These are phyloP conservation scores for Candida neerlandica DNA, from an alignment of 1,139 yeast genomes.

Conservation along the genomic window DNA sequence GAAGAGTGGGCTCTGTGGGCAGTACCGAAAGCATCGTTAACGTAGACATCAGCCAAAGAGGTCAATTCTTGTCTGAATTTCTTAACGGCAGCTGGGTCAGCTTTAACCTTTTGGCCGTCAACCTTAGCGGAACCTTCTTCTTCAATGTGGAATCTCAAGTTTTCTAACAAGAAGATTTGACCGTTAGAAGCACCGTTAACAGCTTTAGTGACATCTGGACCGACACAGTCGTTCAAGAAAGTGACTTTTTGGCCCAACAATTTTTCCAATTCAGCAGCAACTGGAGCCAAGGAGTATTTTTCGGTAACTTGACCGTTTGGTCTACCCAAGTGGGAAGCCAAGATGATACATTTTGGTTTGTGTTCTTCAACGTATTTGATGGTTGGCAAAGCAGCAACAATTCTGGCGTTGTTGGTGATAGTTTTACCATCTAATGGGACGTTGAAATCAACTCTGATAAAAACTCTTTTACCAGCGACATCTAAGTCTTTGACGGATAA, in stretches of 20 bases:
- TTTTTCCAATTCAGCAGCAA: slow-evolving; percentile 79
- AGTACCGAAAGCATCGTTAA: slow-evolving; percentile 97
- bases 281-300: slow-evolving; percentile 90
- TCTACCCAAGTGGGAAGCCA: slow-evolving; percentile 97
- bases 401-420: slow-evolving; percentile 98
- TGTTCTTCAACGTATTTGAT: slow-evolving; percentile 89
- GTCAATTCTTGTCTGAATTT: slow-evolving; percentile 87
- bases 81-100: slow-evolving; percentile 77
- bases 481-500: slow-evolving; percentile 88
- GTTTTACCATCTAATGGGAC: slow-evolving; percentile 95
- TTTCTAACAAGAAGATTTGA: slow-evolving; percentile 80
- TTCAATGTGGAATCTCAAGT: slow-evolving; percentile 96
- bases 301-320: slow-evolving; percentile 88
- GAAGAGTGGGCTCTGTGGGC: slow-evolving; percentile 99
- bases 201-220: slow-evolving; percentile 77
- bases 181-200: slow-evolving; percentile 74
- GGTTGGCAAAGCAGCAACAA: slow-evolving; percentile 97
- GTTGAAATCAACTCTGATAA: slow-evolving; percentile 96
- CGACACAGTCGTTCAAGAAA: slow-evolving; percentile 87
- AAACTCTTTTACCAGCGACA: slow-evolving; percentile 86
- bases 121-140: slow-evolving; percentile 80
- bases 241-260: slow-evolving; percentile 69
- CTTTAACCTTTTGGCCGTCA: slow-evolving; percentile 90
- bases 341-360: slow-evolving; percentile 83
- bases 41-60: slow-evolving; percentile 89